A percentile compares a stretch with the other conserved stretches of the same genome.
phyloP scores from a whole-genome alignment of 2,329 filamentous ascomycete genomes.

The Clarireedia homoeocarpa region DNA sequence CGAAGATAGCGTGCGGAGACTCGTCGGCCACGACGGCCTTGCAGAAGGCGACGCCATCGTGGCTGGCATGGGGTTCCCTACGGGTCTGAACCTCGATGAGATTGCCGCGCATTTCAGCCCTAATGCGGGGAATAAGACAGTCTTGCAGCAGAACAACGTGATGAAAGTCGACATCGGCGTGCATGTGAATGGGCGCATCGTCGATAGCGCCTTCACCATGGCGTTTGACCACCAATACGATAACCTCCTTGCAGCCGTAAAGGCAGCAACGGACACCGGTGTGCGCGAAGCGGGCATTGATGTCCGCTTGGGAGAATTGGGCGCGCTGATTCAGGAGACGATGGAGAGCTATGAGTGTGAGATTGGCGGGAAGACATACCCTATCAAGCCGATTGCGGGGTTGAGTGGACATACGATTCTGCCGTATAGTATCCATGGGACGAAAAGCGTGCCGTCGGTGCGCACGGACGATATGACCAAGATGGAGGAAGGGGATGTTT shows the following conservation, averaged over 20 bases:
- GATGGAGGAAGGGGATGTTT: slow-evolving; percentile 96
- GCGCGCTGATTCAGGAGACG: slow-evolving; percentile 49
- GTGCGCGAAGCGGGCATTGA: slow-evolving; percentile 89
- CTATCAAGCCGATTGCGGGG: slow-evolving; percentile 47
- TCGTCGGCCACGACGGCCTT: slow-evolving; percentile 70
- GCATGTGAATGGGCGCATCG: slow-evolving; percentile 62
- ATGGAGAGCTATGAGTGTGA: slow-evolving; percentile 57
- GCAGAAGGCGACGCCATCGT: slow-evolving; percentile 70
- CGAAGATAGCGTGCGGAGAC: slow-evolving; percentile 68
- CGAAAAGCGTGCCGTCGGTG: slow-evolving; percentile 89
- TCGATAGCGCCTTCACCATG: slow-evolving; percentile 65
- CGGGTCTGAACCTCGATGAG: slow-evolving; percentile 75
- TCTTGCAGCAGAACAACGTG: slow-evolving; percentile 59
- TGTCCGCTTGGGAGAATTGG: slow-evolving; percentile 65
- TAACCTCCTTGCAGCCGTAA: slow-evolving; percentile 57
- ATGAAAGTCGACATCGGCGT: slow-evolving; percentile 70
- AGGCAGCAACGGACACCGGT: slow-evolving; percentile 65
- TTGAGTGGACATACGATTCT: slow-evolving; percentile 73
- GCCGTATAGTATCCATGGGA: slow-evolving; percentile 83
- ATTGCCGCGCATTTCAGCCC: slow-evolving; percentile 83
- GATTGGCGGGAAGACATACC: slow-evolving; percentile 43
- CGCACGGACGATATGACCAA: slow-evolving; percentile 82
- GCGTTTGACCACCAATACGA: slow-evolving; percentile 62
- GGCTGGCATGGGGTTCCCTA: slow-evolving; percentile 81
- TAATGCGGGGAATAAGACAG: slow-evolving; percentile 76